Evolutionary conservation across 1,284 basidiomycete species (phyloP), one percentile per base, ranked within the genome.

Genomic region (Heterobasidion parviporum): DNA sequence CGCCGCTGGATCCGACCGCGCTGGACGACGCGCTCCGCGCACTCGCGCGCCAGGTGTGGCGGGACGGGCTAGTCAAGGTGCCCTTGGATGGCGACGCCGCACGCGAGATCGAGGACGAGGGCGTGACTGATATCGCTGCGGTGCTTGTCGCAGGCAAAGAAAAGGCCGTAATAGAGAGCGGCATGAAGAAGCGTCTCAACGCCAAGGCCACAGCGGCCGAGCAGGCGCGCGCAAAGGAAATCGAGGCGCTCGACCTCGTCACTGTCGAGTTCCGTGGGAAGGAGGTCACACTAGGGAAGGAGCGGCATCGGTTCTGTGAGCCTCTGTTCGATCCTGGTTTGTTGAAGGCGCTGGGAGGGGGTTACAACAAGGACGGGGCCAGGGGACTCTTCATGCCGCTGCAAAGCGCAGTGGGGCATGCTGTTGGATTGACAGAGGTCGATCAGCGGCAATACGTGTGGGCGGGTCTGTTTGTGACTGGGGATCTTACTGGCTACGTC

Each of bases 301-400:
- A 94, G 63, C 79, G 94, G 50, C 93, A 97, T 74, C 79, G 91
- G 45, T 87, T 95, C 67, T 92, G 90, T 66, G 94, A 97, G 66
- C 92, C 94, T 8, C 75, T 98, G 36, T 92, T 94, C 61, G 85
- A 94, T 58, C 87, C 90, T 2, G 70, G 66, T 2, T 62, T 88
- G 44, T 69, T 87, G 56, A 67, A 68, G 2, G 61, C 64, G n/a
- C 54, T 74, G 59, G 63, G 16, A 41, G 62, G 34, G 59, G 50
- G 41, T 26, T 55, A 57, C 32, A 43, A 58, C 34, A 57, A 62
- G 46, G 56, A 53, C 35, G 57, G 57, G 51, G 50, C 52, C 8
- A 57, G 55, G 35, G 70, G 67, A 34, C 64, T 69, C 1, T 60
- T 77, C 47, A 59, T 63, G 50, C 72, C 87, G 6, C 61, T 90